Conservation (phyloP, 495 filamentous ascomycete genomes). For the Penicillium waksmanii region DNA sequence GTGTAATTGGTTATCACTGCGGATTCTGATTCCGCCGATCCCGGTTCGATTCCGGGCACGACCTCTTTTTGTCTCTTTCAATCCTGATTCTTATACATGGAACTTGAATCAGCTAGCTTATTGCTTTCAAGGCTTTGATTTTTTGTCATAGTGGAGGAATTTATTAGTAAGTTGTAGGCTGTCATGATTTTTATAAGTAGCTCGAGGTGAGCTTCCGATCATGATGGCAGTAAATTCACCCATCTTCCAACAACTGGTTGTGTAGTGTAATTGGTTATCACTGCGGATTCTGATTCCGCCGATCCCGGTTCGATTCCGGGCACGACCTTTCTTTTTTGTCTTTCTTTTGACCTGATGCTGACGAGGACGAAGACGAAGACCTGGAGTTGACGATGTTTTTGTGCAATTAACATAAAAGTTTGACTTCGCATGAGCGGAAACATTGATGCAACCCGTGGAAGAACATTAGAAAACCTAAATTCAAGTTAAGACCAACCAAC, state of each 20-base stretch:
- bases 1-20: constrained; percentile 32
- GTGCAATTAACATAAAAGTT: too few species aligned
- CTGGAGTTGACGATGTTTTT: too few species aligned
- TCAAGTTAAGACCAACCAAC: too few species aligned
- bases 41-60: constrained; percentile 46
- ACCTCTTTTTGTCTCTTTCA: constrained; percentile 22
- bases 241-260: constrained; percentile 1
- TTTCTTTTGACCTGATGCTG: too few species aligned
- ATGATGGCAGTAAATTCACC: neutral
- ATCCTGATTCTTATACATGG: neutral
- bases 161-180: too few species aligned
- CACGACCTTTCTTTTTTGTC: constrained; percentile 31
- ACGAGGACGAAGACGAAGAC: too few species aligned
- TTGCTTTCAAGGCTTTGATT: too few species aligned
- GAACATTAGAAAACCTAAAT: too few species aligned
- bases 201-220: neutral
- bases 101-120: neutral
- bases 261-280: constrained; percentile 32
- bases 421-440: too few species aligned
- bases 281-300: constrained; percentile 43
- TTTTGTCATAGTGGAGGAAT: too few species aligned
- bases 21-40: constrained; percentile 45
- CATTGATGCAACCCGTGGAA: too few species aligned
- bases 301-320: constrained; percentile 47
- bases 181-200: too few species aligned